Evolutionary conservation across 2,329 filamentous ascomycete species (phyloP), one percentile per base, ranked within the genome.

Genomic region (Lachnellula hyalina): DNA sequence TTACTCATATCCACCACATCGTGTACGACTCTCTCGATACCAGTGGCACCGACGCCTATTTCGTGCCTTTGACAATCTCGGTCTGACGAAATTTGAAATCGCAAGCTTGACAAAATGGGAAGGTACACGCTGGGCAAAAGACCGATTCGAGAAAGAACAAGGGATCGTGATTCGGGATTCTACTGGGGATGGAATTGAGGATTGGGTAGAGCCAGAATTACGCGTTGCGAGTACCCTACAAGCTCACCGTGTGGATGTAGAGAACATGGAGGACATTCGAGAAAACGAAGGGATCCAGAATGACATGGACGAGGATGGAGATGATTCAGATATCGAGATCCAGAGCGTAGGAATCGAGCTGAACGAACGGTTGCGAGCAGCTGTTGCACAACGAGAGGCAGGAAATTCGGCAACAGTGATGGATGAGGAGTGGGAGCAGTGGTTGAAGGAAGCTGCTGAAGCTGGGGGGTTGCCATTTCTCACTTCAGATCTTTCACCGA

Each of bases 41-140:
- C 81, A 80, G 15, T 90, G 89, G 82, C 88, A 93, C 70, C 79
- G 83, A 58, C 81, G 85, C 54, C 79, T 93, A 12, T 92, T 93
- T 70, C 81, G 84, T 41, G 86, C 87, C 28, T 90, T 93, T 65
- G 86, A 91, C 70, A 74, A 72, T 25, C 77, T 92, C 23, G 78
- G 78, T 44, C 76, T 92, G 40, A 93, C 88, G 7, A 74, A 81
- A 54, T 74, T 76, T 63, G 88, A 93, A 68, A 89, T 93, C 62
- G 77, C 82, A 52, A 76, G 77, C 48, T 75, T 92, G 67, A 91
- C 88, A 55, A 86, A 88, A 66, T 93, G 88, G 88, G 88, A 92
- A 73, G 88, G 88, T 54, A 92, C 88, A 9, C 84, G 85, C 58
- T 92, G 88, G 88, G 89, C 89, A 58, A 86, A 90, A 67, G 86